Evolutionary conservation across 2,329 filamentous ascomycete species (phyloP).

Genomic region (Colletotrichum spaethianum): DNA sequence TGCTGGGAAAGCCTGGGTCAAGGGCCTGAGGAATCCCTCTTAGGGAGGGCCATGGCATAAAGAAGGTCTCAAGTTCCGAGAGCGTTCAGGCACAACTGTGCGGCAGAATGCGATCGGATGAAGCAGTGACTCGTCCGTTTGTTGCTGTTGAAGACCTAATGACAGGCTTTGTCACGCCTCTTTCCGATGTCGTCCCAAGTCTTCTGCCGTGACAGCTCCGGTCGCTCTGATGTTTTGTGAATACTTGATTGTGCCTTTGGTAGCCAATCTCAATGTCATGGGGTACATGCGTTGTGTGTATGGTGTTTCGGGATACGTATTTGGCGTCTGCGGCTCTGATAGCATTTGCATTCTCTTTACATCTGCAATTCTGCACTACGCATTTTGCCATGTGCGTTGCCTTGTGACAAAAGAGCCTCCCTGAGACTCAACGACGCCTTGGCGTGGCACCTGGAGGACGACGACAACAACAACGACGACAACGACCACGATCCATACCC

Average conservation of each 20-base stretch:
- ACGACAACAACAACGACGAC: not conserved
- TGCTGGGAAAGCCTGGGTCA: conserved; percentile 28
- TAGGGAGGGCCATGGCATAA: conserved; percentile 33
- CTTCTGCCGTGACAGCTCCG: conserved; percentile 25
- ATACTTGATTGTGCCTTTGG: not conserved
- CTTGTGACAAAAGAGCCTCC: conserved; percentile 33
- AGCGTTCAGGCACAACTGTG: conserved; percentile 34
- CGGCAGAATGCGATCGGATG: conserved; percentile 35
- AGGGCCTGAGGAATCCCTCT: conserved; percentile 27
- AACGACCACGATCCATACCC: not conserved
- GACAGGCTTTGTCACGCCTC: conserved; percentile 28
- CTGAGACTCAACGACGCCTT: conserved; percentile 32
- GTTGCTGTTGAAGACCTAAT: conserved; percentile 11
- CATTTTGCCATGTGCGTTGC: conserved; percentile 36
- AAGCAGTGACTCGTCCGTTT: conserved; percentile 40
- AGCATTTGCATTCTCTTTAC: conserved; percentile 6
- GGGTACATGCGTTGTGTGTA: conserved; percentile 9
- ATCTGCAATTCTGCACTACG: conserved; percentile 25
- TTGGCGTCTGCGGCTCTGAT: conserved; percentile 15
- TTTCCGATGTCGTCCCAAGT: conserved; percentile 36
- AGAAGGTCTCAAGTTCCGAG: conserved; percentile 37
- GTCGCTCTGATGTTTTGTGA: conserved; percentile 32
- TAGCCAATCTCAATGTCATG: conserved; percentile 2
- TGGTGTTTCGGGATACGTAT: conserved; percentile 3
- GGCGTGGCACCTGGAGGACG: conserved; percentile 18